Base-by-base conservation (phyloP, 78 protist genomes). In the Tieghemostelium lacteum region DNA sequence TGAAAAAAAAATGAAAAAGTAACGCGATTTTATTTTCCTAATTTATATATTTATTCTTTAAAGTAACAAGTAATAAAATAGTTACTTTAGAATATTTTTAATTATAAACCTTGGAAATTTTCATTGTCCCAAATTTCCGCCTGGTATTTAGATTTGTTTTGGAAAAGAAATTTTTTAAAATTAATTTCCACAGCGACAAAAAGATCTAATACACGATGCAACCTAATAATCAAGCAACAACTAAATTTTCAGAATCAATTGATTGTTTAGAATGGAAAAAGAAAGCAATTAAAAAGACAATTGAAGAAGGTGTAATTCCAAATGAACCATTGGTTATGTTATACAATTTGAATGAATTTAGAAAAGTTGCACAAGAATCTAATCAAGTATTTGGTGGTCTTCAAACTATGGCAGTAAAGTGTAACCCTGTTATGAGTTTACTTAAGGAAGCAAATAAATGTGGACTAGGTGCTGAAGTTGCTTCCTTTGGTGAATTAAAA, bases 401-500 rank as follows among this genome's bases (percentile, higher is more conserved):
- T 39, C 89, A 83, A 83, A 66, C 89, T 33, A 83, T 83, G 89
- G 89, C 89, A 7, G 36, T 83, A n/a, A 83, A 83, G 36, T 69
- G 76, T 24, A 83, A 83, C 29, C 89, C 89, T 52, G 89, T 74
- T 40, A 26, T 74, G 50, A 75, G 62, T 29, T 69, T 83, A 42
- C n/a, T 83, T 39, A 83, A 83, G 37, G 89, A 83, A 31, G 89
- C 89, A 22, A 67, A 69, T 16, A 54, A 55, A 20, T 22, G 37
- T 57, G 89, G 89, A 12, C 49, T 83, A 17, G 89, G 89, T 40
- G 89, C 89, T 29, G 89, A 83, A 19, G 89, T 83, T 39, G 89
- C 89, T 17, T 83, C 89, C 33, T 83, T 58, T 69, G 89, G 89
- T 20, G 89, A 83, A 67, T 42, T 83, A n/a, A 83, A 45, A 33